Evolutionary conservation across 441 rosid species (phyloP), one percentile per base, ranked within the genome.

Genomic region (Aquilaria agallochum): DNA sequence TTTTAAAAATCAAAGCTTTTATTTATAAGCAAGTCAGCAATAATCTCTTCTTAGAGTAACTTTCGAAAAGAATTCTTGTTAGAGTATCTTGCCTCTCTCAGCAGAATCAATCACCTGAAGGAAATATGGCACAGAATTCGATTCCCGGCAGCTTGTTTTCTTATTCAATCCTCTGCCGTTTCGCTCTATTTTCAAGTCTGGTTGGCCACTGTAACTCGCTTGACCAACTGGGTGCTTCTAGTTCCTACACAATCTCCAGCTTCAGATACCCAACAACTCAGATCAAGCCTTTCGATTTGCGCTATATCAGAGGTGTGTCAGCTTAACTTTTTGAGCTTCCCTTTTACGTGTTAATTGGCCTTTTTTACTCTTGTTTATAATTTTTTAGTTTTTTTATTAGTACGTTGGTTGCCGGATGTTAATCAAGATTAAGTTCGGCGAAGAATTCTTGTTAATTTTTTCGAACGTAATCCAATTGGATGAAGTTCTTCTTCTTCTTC

Each of bases 301-400:
- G 92, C 58, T 90, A 90, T 72, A 82, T 90, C 56, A 84, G 98
- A 84, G 97, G 98, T 90, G 54, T 31, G 72, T 62, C 42, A 2
- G 42, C 47, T 59, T 40, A 6, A 31, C n/a, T 34, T 53, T 53
- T 33, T 45, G 20, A 11, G 30, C 15, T 61, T 33, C 27, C 31
- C 31, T 44, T 40, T 9, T 10, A 4, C 4, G 13, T 62, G 20
- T 6, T 50, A 34, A 2, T 50, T 50, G 54, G 48, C 31, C 31
- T 47, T 60, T 60, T 33, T 34, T 36, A 8, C 5, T 3, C 5
- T 36, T 15, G 42, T 44, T 55, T 32, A 31, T 42, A 5, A 9
- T 36, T 56, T 13, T 11, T 7, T 20, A 20, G 27, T 20, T 20
- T 20, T 20, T 20, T 20, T 20, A 20, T 20, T 20, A 20, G 27